These are phyloP conservation scores for Daldinia concentrica DNA, from an alignment of 495 filamentous ascomycete genomes.

Conservation along the genomic window DNA sequence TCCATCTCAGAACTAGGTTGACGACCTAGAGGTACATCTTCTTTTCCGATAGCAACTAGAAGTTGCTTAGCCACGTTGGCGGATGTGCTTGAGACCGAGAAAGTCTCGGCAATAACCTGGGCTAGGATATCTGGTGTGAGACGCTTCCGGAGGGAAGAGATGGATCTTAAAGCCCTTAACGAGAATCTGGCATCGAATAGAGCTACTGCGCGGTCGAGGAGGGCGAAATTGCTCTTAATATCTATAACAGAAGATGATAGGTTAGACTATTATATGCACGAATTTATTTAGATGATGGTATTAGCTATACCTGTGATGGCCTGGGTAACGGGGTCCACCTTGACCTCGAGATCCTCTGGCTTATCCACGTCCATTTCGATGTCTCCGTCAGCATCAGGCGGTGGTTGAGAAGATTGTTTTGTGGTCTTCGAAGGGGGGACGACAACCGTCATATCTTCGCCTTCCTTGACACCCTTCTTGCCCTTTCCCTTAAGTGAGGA, in stretches of 20 bases:
- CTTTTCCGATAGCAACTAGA: constrained; percentile 71
- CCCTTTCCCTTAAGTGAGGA: constrained; percentile 66
- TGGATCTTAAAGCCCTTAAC: constrained; percentile 89
- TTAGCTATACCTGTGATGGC: constrained; percentile 58
- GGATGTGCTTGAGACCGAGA: constrained; percentile 63
- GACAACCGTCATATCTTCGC: constrained; percentile 85
- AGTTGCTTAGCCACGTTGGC: constrained; percentile 73
- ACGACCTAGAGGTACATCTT: constrained; percentile 66
- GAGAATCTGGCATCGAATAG: constrained; percentile 96
- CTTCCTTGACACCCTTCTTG: constrained; percentile 68
- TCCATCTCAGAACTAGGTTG: constrained; percentile 74
- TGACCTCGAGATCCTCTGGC: constrained; percentile 63
- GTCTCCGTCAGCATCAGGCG: constrained; percentile 74
- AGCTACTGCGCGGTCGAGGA: constrained; percentile 89
- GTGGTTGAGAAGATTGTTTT: constrained; percentile 68
- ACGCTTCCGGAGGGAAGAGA: constrained; percentile 92
- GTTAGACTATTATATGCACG: constrained; percentile 31
- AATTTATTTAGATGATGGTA: constrained; percentile 6
- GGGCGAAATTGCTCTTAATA: constrained; percentile 90
- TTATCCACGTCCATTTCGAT: constrained; percentile 77
- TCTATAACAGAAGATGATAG: constrained; percentile 59
- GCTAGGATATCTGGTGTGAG: constrained; percentile 82
- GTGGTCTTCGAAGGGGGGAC: constrained; percentile 79
- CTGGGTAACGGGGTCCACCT: constrained; percentile 73
- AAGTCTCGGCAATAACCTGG: constrained; percentile 83